These are phyloP conservation scores for Daldinia eschscholtzii DNA, from an alignment of 2,329 filamentous ascomycete genomes.

Conservation along the genomic window DNA sequence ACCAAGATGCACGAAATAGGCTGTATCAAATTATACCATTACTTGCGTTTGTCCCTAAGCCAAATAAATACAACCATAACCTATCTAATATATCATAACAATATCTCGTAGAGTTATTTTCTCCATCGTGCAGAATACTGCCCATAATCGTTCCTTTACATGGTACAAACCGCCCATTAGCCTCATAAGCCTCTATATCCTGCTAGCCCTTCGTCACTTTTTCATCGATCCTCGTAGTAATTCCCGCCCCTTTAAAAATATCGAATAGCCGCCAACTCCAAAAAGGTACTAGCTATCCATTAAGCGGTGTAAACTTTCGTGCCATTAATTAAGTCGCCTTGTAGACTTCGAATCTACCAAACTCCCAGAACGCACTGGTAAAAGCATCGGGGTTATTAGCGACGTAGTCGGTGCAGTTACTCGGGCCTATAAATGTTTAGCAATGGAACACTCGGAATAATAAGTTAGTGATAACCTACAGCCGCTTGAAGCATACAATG, in stretches of 20 bases:
- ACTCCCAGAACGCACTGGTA: slow-evolving; percentile 74
- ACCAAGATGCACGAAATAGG: neutral
- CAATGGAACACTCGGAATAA: slow-evolving; percentile 37
- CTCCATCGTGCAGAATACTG: neutral
- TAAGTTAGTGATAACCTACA: slow-evolving; percentile 52
- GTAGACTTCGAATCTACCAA: slow-evolving; percentile 71
- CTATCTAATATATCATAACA: slow-evolving; percentile 11
- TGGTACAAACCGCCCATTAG: slow-evolving; percentile 6
- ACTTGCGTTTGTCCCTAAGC: neutral
- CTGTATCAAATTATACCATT: slow-evolving; percentile 8
- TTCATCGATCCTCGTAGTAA: slow-evolving; percentile 1
- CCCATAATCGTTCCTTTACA: slow-evolving; percentile 5
- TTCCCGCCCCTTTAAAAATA: slow-evolving; percentile 6
- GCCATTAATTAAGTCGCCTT: slow-evolving; percentile 50
- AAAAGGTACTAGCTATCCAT: slow-evolving; percentile 22
- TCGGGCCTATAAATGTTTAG: slow-evolving; percentile 57
- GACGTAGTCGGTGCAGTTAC: slow-evolving; percentile 69
- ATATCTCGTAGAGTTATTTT: neutral
- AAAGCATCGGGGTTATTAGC: slow-evolving; percentile 69
- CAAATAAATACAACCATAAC: neutral
- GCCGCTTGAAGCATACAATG: slow-evolving; percentile 60
- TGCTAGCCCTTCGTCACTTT: slow-evolving; percentile 14
- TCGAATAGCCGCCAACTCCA: slow-evolving; percentile 34
- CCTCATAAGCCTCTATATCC: slow-evolving; percentile 11
- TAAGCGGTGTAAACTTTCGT: slow-evolving; percentile 10